Percentiles rank a stretch among this genome's conserved stretches.
These are phyloP conservation scores for Helotiales sp. DNA, from an alignment of 2,329 filamentous ascomycete genomes.

Conservation along the genomic window DNA sequence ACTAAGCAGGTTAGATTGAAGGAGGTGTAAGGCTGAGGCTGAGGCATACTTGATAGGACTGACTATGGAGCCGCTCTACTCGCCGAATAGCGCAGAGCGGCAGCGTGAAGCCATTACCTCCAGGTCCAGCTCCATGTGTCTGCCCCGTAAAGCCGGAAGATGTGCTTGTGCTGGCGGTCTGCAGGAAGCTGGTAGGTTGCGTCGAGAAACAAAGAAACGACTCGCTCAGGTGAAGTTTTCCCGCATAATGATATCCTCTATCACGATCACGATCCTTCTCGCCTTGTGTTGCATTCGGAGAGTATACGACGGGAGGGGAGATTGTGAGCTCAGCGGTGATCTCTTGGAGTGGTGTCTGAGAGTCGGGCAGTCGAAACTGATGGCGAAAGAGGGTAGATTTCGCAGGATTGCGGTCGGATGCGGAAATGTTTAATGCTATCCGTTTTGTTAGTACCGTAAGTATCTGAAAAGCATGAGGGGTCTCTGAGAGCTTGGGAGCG, in stretches of 20 bases:
- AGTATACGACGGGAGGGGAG: constrained; percentile 52
- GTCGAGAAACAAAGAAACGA: constrained; percentile 96
- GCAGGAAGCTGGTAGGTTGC: constrained; percentile 82
- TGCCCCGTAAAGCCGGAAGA: constrained; percentile 88
- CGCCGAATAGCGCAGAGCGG: constrained; percentile 88
- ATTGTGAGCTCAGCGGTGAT: constrained; percentile 96
- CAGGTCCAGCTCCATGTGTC: constrained; percentile 88
- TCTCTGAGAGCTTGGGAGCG: no score
- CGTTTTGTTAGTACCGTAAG: no score
- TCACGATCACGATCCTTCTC: constrained; percentile 66
- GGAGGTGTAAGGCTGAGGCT: not conserved
- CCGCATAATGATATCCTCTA: constrained; percentile 83
- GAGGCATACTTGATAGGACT: constrained; percentile 68
- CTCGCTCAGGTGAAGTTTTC: constrained; percentile 91
- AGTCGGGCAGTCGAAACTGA: constrained; percentile 92
- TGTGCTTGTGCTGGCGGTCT: constrained; percentile 74
- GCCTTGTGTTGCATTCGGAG: constrained; percentile 63
- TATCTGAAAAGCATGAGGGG: no score
- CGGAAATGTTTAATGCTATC: constrained; percentile 69
- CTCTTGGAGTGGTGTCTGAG: constrained; percentile 91
- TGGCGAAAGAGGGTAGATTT: constrained; percentile 92
- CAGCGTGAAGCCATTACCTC: constrained; percentile 93
- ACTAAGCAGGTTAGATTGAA: constrained; percentile 47
- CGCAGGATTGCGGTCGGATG: constrained; percentile 78
- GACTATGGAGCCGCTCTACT: constrained; percentile 90